Conservation (phyloP, 2,329 filamentous ascomycete genomes). For the Calonectria pteridis region DNA sequence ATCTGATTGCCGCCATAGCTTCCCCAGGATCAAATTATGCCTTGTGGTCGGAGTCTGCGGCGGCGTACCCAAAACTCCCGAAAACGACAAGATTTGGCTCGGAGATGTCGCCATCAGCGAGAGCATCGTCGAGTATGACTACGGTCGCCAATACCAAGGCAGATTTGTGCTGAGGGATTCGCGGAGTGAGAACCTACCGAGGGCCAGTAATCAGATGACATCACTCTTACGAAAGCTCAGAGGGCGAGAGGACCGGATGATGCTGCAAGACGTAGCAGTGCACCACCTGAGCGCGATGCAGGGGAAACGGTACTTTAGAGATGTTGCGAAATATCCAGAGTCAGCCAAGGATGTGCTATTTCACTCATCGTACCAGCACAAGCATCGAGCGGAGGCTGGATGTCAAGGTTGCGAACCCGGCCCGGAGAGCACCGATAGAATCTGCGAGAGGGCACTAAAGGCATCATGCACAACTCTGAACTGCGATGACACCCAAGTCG, state of each 20-base stretch:
- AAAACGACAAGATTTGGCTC: background rate
- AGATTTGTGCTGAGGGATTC: background rate
- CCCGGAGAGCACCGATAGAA: background rate
- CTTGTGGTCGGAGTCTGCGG: slow-evolving; percentile 4
- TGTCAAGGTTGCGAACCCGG: background rate
- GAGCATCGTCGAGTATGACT: slow-evolving; percentile 1
- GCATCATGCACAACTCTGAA: background rate
- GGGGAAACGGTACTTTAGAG: background rate
- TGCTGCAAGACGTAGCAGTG: background rate
- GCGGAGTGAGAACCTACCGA: background rate
- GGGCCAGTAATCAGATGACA: background rate
- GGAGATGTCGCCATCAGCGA: slow-evolving; percentile 18
- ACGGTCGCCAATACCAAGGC: background rate
- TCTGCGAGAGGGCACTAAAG: background rate
- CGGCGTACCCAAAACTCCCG: background rate
- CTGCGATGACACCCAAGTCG: background rate
- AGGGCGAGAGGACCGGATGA: background rate
- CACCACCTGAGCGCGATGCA: background rate
- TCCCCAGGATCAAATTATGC: background rate
- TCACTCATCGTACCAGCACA: background rate
- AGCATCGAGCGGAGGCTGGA: background rate
- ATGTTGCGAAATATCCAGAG: background rate
- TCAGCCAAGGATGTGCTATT: background rate
- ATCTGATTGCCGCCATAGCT: background rate
- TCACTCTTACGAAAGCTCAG: background rate